A percentile compares a stretch with the other conserved stretches of the same genome.
phyloP scores from a whole-genome alignment of 352 stramenopile genomes.

The Globisporangium nunn region DNA sequence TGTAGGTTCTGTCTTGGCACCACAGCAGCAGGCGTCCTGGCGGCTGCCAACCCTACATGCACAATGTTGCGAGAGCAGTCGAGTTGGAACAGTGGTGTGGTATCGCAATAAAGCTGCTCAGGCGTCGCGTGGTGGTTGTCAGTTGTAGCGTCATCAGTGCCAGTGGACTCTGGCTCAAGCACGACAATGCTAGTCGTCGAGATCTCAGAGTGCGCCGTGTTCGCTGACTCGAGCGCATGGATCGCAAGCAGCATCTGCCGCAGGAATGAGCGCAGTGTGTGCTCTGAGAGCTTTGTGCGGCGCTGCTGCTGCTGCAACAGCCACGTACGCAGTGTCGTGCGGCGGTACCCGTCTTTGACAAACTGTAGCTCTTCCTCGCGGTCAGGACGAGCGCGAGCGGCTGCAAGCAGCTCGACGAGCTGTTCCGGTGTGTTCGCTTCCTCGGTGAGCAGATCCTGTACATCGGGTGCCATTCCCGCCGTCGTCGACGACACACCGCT shows the following conservation, averaged over 20 bases:
- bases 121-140: neutral
- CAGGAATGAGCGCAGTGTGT: slow-evolving; percentile 42
- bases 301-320: slow-evolving; percentile 17
- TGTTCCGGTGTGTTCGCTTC: slow-evolving; percentile 5
- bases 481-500: neutral
- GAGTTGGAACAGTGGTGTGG: slow-evolving; percentile 11
- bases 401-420: slow-evolving; percentile 5
- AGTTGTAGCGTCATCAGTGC: neutral
- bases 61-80: slow-evolving; percentile 9
- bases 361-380: slow-evolving; percentile 10
- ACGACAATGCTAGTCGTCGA: slow-evolving; percentile 53
- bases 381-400: neutral
- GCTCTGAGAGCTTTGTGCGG: slow-evolving; percentile 22
- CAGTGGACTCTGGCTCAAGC: slow-evolving; percentile 2
- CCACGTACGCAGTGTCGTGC: slow-evolving; percentile 35
- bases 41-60: neutral
- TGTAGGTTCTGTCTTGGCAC: neutral
- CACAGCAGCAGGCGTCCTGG: no score
- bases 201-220: slow-evolving; percentile 42
- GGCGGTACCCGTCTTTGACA: slow-evolving; percentile 19
- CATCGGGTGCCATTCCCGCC: neutral
- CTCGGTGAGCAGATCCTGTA: neutral
- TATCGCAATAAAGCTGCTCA: neutral
- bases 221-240: slow-evolving; percentile 37
- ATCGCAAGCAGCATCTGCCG: slow-evolving; percentile 57